Base-by-base conservation (phyloP, 1,139 yeast genomes). In the Blastobotrys capitulatus region DNA sequence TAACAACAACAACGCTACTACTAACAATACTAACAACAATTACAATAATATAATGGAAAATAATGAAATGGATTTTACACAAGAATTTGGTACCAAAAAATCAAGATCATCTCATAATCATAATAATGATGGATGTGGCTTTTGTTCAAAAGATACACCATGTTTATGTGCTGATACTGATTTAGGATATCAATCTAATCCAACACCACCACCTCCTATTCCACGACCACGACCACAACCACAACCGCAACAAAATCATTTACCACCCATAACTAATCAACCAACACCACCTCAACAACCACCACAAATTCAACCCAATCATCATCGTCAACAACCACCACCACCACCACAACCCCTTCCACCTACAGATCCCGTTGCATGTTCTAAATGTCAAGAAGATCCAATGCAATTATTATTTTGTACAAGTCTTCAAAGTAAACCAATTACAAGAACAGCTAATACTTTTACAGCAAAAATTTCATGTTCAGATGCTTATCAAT, bases 111-210 rank as follows among this genome's bases (percentile, higher is more conserved):
- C 6, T 5, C 25, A 15, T 38, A 27, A n/a, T 20, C 20, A 38
- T 27, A 35, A 44, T 39, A 32, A 12, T n/a, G 20, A 16, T 20
- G 22, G 83, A 49, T 89, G 96, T 68, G 96, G 96, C 1, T 89
- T 89, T 66, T 89, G 97, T 61, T 18, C 42, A 26, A 92, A 85
- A 59, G 94, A 82, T 57, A 82, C 95, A 0, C 90, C 95, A 5
- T 89, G 97, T 68, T 86, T 89, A 1, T 89, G 96, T 65, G 79
- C 92, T 29, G 96, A 86, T 58, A 86, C 89, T 86, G 47, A 37
- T 22, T 22, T 26, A 29, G 32, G 32, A 12, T 29, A 29, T 29
- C 32, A 29, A 29, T 29, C 32, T 6, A 7, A 40, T 15, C 43
- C 38, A 8, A 12, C 22, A 16, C 29, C 39, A 31, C n/a, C 18